Conservation (phyloP, 2,329 filamentous ascomycete genomes). For the Daldinia sp. region DNA sequence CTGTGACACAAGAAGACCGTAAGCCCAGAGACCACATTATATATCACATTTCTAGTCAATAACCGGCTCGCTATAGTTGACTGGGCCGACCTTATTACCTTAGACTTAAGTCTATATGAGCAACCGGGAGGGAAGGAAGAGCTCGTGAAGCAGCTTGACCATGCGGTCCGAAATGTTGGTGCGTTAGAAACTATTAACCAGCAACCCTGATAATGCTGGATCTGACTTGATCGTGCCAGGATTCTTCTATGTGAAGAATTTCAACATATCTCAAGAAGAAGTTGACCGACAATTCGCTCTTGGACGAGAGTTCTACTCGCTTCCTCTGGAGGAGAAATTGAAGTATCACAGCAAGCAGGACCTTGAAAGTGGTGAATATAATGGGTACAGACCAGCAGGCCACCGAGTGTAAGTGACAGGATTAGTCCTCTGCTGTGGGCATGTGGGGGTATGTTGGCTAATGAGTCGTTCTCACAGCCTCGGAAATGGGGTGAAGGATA, state of each 20-base stretch:
- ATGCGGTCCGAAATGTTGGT: conserved; percentile 44
- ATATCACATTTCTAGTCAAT: not conserved
- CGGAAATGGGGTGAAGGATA: conserved; percentile 56
- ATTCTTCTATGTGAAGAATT: conserved; percentile 71
- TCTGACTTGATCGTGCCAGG: conserved; percentile 43
- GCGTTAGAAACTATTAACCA: not conserved
- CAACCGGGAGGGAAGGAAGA: conserved; percentile 46
- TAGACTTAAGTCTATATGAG: conserved; percentile 47
- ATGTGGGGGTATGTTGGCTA: not conserved
- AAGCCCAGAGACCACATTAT: conserved; percentile 4
- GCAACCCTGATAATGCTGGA: not conserved
- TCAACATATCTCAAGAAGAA: conserved; percentile 64
- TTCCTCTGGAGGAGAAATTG: conserved; percentile 67
- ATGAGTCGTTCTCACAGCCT: conserved; percentile 15
- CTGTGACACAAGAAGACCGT: conserved; percentile 44
- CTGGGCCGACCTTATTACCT: conserved; percentile 45
- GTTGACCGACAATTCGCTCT: conserved; percentile 68
- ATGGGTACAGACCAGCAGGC: conserved; percentile 62
- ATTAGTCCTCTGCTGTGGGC: not conserved
- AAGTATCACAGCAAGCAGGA: conserved; percentile 58
- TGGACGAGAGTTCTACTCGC: conserved; percentile 63
- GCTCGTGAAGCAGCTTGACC: conserved; percentile 47
- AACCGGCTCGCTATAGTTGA: conserved; percentile 32
- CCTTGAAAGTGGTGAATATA: conserved; percentile 62
- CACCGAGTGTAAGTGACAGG: conserved; percentile 40